phyloP scores from a whole-genome alignment of 371 early-diverging fungal species.

The Mucor sp. region DNA sequence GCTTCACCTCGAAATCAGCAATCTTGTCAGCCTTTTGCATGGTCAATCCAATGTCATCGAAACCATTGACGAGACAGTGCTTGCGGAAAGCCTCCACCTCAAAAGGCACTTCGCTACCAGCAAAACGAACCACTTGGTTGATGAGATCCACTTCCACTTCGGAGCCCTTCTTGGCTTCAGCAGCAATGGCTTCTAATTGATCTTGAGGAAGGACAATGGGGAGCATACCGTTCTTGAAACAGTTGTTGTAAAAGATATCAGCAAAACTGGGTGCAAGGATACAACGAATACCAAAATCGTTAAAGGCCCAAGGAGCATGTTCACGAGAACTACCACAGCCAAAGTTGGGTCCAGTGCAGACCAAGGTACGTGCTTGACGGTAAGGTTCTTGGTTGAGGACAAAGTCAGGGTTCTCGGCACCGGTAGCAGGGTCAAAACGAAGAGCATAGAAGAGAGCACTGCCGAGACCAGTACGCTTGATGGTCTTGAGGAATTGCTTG shows the following conservation, averaged over 20 bases:
- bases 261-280: conserved; percentile 72
- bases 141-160: conserved; percentile 61
- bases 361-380: conserved; percentile 55
- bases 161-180: conserved; percentile 46
- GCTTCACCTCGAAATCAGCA: conserved; percentile 52
- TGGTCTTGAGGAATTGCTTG: conserved; percentile 77
- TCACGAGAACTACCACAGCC: conserved; percentile 75
- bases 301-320: conserved; percentile 77
- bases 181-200: conserved; percentile 43
- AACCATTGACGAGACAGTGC: conserved; percentile 65
- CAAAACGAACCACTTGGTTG: conserved; percentile 45
- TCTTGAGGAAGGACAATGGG: conserved; percentile 51
- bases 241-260: conserved; percentile 75
- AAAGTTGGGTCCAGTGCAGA: conserved; percentile 69
- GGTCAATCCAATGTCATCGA: conserved; percentile 75
- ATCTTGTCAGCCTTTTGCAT: conserved; percentile 63
- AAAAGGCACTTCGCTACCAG: conserved; percentile 46
- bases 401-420: conserved; percentile 55
- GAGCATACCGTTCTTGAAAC: conserved; percentile 75
- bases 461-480: conserved; percentile 71
- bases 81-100: conserved; percentile 64
- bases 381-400: conserved; percentile 64
- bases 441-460: conserved; percentile 61
- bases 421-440: conserved; percentile 55
- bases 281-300: conserved; percentile 72